Evolutionary conservation across 768 basidiomycete species (phyloP), one percentile per base, ranked within the genome.

Genomic region (Serpula lacrymans): DNA sequence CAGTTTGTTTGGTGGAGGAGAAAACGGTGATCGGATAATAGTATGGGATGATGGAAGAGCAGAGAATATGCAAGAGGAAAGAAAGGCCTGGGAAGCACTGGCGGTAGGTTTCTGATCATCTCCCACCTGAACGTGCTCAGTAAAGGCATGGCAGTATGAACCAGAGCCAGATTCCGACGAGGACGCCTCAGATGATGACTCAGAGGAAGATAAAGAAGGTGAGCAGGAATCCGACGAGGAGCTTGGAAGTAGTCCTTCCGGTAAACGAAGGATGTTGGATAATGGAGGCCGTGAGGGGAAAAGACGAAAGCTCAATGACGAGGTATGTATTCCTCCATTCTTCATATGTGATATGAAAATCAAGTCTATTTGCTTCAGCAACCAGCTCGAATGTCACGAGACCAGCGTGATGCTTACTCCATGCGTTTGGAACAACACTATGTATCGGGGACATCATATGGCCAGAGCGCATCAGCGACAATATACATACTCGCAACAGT

Each of bases 11-110:
- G 79, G 76, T 35, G 73, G 70, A 30, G 81, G 81, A 18, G 73
- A 78, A 50, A 77, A 77, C 37, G 77, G 74, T 10, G 80, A 86
- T 47, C 71, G 84, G 37, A 80, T 97, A 14, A 69, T 95, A 22
- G 74, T 98, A 1, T 99, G 96, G 96, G 91, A 93, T 48, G 93
- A 95, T 53, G 91, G 90, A 3, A 82, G 78, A 13, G 84, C 81
- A 2, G 81, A 82, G 41, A 71, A 72, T 42, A 68, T 95, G 51
- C 67, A 68, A 26, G 77, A 85, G 31, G 83, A 91, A 53, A 74
- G 75, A 53, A 81, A 80, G 53, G 86, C 92, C 28, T 97, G 85
- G 80, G 87, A 94, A 62, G 78, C 83, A 10, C 62, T 92, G 5
- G 78, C 83, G 65, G 94, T 94, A 54, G 50, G 76, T 61, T 21